A percentile compares a stretch with the other conserved stretches of the same genome.
Evolutionary conservation across 345 rosid genomes (phyloP).

Genomic region (Citrus hindsii): DNA sequence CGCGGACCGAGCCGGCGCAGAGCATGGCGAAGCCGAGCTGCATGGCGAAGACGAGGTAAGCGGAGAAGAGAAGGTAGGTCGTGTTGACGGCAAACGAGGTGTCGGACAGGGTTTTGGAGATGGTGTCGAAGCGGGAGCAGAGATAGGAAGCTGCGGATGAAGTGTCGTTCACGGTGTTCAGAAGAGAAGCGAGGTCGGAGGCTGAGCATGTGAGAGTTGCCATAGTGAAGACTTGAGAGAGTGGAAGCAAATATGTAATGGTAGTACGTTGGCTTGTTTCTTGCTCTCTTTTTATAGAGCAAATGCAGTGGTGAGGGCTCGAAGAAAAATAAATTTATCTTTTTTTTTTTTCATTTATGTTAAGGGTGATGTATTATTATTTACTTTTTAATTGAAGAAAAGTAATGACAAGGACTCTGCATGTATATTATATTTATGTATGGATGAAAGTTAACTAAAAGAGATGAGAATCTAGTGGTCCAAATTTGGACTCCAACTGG

Average conservation of each 20-base stretch:
- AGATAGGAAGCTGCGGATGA: slow-evolving; percentile 39
- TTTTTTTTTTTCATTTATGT: no score
- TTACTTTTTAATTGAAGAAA: no score
- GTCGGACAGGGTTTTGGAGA: slow-evolving; percentile 37
- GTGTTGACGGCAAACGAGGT: slow-evolving; percentile 50
- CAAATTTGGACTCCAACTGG: neutral
- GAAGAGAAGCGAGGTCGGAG: slow-evolving; percentile 34
- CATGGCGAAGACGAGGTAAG: slow-evolving; percentile 82
- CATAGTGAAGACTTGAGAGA: slow-evolving; percentile 1
- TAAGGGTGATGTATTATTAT: no score
- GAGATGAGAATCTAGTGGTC: neutral
- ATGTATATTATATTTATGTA: no score
- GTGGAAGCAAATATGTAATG: neutral
- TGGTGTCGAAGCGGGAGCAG: slow-evolving; percentile 42
- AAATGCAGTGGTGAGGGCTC: neutral
- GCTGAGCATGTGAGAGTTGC: slow-evolving; percentile 36
- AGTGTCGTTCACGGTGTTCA: slow-evolving; percentile 13
- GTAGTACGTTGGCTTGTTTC: neutral
- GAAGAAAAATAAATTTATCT: neutral
- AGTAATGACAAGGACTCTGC: no score
- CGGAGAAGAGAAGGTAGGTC: slow-evolving; percentile 78
- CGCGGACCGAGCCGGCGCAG: slow-evolving; percentile 75
- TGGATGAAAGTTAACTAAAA: no score
- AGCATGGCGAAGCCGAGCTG: slow-evolving; percentile 89
- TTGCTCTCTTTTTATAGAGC: neutral